Evolutionary conservation across 202 grass and related monocot species (phyloP).

Genomic region (Panicum hallii): DNA sequence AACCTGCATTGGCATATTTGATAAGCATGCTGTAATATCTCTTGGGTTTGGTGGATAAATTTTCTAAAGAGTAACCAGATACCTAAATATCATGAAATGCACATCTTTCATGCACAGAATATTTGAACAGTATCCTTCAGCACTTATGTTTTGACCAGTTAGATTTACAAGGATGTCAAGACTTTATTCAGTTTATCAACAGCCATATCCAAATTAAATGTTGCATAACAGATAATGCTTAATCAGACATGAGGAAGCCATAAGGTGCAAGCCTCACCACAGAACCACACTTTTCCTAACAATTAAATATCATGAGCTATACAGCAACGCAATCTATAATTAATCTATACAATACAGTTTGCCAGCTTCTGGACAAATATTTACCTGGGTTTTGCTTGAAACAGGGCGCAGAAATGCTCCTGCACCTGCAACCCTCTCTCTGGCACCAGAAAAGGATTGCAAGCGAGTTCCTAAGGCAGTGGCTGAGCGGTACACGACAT

Average conservation of each 20-base stretch:
- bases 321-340: not conserved
- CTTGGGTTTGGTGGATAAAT: constrained; percentile 1
- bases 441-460: constrained; percentile 83
- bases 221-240: constrained; percentile 12
- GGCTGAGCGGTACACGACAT: constrained; percentile 93
- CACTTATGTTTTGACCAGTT: not conserved
- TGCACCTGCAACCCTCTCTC: constrained; percentile 89
- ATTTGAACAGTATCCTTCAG: constrained; percentile 36
- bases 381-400: constrained; percentile 96
- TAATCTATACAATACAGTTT: constrained; percentile 41
- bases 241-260: not conserved
- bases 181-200: constrained; percentile 24
- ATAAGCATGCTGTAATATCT: constrained; percentile 6
- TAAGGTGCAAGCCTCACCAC: constrained; percentile 10
- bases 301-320: constrained; percentile 10
- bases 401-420: constrained; percentile 79
- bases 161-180: not conserved
- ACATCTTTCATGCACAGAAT: not conserved
- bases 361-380: constrained; percentile 37
- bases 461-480: constrained; percentile 84
- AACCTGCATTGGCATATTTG: constrained; percentile 54
- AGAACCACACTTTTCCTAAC: not conserved
- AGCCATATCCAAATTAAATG: constrained; percentile 25
- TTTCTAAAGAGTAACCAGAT: constrained; percentile 31
- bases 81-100: constrained; percentile 15